These are phyloP conservation scores for Euphorbia corollata DNA, from an alignment of 441 rosid species.

Conservation along the genomic window DNA sequence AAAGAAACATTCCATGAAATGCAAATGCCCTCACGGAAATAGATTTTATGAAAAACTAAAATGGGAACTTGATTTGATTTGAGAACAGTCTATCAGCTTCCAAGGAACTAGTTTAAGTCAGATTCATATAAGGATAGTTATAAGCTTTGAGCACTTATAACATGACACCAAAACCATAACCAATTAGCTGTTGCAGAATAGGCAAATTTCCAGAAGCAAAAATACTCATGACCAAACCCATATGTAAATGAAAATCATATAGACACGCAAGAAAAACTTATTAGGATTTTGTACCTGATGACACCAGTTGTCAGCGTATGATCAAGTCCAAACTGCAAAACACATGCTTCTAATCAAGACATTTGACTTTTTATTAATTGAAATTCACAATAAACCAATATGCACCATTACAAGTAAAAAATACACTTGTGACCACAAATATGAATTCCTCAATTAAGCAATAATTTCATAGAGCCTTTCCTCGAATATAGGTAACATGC, in stretches of 20 bases:
- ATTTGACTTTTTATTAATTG: background rate
- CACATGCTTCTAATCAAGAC: constrained; percentile 5
- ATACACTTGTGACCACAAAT: background rate
- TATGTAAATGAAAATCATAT: background rate
- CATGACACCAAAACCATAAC: background rate
- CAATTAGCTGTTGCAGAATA: background rate
- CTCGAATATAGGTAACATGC: background rate
- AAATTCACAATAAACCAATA: constrained; percentile 5
- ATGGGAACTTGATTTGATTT: background rate
- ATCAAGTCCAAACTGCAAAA: constrained; percentile 89
- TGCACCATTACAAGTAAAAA: background rate
- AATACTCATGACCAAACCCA: background rate
- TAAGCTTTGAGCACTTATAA: too few relatives aligned
- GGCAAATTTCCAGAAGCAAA: background rate
- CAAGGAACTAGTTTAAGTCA: background rate
- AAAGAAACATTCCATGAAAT: too few relatives aligned
- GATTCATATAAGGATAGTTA: too few relatives aligned
- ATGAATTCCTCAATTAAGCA: too few relatives aligned
- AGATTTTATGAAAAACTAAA: too few relatives aligned
- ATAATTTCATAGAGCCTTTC: constrained; percentile 3
- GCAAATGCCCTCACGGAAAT: too few relatives aligned
- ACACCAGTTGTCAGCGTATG: constrained; percentile 96
- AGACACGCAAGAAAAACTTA: background rate
- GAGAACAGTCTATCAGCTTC: background rate
- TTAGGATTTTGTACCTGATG: constrained; percentile 50